These are phyloP conservation scores for Cicer yamashitae DNA, from an alignment of 306 rosid species.

Conservation along the genomic window DNA sequence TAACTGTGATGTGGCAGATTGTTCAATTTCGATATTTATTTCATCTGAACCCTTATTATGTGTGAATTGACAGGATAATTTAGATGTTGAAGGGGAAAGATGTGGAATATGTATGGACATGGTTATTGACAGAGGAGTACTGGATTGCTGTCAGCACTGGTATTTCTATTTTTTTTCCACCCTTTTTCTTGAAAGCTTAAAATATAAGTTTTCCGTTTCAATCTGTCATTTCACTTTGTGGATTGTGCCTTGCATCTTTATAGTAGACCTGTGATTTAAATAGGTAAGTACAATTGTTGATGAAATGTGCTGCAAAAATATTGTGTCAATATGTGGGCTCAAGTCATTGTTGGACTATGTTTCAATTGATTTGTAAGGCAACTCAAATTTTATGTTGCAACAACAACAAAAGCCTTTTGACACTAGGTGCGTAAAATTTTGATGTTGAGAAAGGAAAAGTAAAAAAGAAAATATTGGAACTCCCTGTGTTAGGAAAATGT, in stretches of 20 bases:
- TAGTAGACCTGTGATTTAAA: neutral
- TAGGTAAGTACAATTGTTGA: neutral
- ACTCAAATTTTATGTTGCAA: neutral
- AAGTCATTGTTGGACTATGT: conserved; percentile 34
- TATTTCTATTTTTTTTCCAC: conserved; percentile 45
- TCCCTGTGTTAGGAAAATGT: no score
- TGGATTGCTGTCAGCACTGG: conserved; percentile 99
- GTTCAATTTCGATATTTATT: conserved; percentile 21
- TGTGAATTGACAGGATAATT: conserved; percentile 61
- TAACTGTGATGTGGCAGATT: neutral
- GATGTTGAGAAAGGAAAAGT: neutral
- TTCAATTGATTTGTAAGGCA: conserved; percentile 9
- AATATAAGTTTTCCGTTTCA: neutral
- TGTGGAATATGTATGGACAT: conserved; percentile 98
- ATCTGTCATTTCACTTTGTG: conserved; percentile 17
- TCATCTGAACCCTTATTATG: conserved; percentile 10
- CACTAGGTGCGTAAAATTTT: neutral
- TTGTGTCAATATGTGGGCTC: conserved; percentile 12
- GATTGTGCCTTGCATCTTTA: conserved; percentile 3
- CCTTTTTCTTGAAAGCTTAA: conserved; percentile 27
- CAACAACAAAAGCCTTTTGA: conserved; percentile 1
- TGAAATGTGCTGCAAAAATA: conserved; percentile 27
- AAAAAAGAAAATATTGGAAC: conserved; percentile 11
- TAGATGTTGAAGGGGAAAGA: conserved; percentile 65
- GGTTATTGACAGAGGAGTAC: conserved; percentile 86